phyloP scores from a whole-genome alignment of 257 asterid species.

The Coffea eugenioides region DNA sequence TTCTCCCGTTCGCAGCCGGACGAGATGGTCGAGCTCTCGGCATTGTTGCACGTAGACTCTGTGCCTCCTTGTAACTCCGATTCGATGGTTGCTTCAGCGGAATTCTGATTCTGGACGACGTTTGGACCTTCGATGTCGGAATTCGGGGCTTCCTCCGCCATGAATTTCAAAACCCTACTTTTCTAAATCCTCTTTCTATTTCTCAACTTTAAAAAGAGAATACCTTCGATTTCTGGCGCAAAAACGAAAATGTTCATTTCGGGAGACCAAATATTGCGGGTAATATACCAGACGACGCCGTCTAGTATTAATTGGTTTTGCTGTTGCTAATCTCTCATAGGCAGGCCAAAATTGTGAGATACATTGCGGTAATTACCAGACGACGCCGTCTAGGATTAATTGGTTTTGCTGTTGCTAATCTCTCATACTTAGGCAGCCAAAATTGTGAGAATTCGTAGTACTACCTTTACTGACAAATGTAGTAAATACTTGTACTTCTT shows the following conservation, averaged over 20 bases:
- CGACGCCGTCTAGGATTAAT: conserved; percentile 15
- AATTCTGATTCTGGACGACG: conserved; percentile 42
- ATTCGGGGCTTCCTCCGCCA: conserved; percentile 59
- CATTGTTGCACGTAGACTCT: conserved; percentile 61
- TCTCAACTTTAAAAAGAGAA: conserved; percentile 14
- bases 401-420: no score
- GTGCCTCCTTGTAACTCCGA: conserved; percentile 43
- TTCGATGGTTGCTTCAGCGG: conserved; percentile 59
- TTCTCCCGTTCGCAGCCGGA: conserved; percentile 47
- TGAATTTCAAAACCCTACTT: conserved; percentile 26
- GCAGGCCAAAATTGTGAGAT: no score
- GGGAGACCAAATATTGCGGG: background rate
- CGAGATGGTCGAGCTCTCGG: conserved; percentile 39
- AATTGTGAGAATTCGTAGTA: no score
- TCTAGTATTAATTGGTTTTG: background rate
- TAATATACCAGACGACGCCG: conserved; percentile 5
- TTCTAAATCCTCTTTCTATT: background rate
- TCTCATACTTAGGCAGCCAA: no score
- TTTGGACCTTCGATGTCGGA: conserved; percentile 30
- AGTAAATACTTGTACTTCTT: no score
- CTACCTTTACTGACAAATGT: no score
- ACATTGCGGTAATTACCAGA: background rate
- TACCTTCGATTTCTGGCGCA: conserved; percentile 25
- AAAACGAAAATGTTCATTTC: conserved; percentile 5
- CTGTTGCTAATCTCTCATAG: no score